These are phyloP conservation scores for Leucocoprinus leucothites DNA, from an alignment of 768 basidiomycete species.

Conservation along the genomic window DNA sequence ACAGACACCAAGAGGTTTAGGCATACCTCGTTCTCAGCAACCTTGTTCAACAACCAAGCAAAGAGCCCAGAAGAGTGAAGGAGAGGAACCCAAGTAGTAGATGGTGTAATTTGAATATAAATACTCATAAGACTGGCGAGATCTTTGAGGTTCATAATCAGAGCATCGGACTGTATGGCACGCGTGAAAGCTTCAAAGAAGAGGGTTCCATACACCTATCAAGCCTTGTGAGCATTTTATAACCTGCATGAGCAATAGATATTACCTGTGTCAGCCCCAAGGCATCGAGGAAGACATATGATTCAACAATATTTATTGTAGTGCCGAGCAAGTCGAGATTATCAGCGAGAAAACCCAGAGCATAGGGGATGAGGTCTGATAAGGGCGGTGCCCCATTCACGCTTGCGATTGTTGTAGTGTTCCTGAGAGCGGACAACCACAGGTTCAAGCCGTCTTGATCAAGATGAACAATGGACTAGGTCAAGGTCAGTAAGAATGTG, in stretches of 20 bases:
- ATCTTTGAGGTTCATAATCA: conserved; percentile 55
- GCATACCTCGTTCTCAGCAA: conserved; percentile 66
- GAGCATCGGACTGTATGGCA: conserved; percentile 48
- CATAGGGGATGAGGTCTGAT: conserved; percentile 62
- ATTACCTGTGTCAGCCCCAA: conserved; percentile 59
- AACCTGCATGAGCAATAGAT: background rate
- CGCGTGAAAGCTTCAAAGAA: conserved; percentile 54
- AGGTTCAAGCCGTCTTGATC: conserved; percentile 78
- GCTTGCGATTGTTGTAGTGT: conserved; percentile 51
- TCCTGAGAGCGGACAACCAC: conserved; percentile 71
- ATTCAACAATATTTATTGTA: conserved; percentile 64
- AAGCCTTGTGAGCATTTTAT: background rate
- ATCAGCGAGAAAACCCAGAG: conserved; percentile 52
- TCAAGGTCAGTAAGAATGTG: conserved; percentile 3
- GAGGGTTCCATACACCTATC: conserved; percentile 53
- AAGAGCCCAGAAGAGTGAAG: conserved; percentile 78
- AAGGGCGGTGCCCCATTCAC: conserved; percentile 48
- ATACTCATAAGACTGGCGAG: conserved; percentile 58
- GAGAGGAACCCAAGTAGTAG: conserved; percentile 66
- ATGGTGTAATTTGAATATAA: conserved; percentile 61
- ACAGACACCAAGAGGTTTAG: background rate
- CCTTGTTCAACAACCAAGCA: conserved; percentile 49
- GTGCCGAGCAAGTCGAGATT: conserved; percentile 78
- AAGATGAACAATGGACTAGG: conserved; percentile 60
- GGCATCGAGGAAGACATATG: conserved; percentile 76